Conservation (phyloP, 345 rosid genomes). For the Syzygium jambos region DNA sequence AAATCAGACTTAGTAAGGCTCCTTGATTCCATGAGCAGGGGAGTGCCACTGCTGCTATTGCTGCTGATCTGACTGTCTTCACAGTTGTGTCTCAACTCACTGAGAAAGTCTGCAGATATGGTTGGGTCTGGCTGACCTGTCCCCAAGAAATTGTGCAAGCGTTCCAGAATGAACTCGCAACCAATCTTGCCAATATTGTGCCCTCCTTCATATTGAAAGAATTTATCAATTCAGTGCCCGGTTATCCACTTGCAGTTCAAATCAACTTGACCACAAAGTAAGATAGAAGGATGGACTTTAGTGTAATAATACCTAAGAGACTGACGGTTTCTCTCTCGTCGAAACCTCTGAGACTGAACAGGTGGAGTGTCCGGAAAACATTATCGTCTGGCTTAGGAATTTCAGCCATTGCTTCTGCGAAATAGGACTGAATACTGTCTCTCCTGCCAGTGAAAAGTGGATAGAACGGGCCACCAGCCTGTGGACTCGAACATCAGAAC, state of each 20-base stretch:
- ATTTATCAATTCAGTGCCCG: neutral
- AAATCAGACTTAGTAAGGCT: neutral
- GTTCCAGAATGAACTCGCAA: slow-evolving; percentile 27
- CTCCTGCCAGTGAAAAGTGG: slow-evolving; percentile 45
- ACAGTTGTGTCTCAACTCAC: slow-evolving; percentile 20
- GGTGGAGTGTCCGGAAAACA: slow-evolving; percentile 15
- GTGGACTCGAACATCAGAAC: neutral
- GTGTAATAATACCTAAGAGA: slow-evolving; percentile 25
- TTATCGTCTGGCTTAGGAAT: slow-evolving; percentile 32
- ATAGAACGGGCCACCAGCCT: slow-evolving; percentile 49
- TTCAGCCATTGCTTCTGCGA: slow-evolving; percentile 19
- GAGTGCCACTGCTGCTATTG: neutral
- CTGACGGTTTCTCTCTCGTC: slow-evolving; percentile 34
- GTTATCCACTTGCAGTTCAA: neutral
- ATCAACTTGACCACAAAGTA: neutral
- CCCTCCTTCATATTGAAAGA: slow-evolving; percentile 19
- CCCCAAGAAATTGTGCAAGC: slow-evolving; percentile 27
- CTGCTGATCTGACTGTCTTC: neutral
- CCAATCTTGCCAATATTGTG: slow-evolving; percentile 36
- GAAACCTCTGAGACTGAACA: slow-evolving; percentile 31
- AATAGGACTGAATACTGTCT: slow-evolving; percentile 33
- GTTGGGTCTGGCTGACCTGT: slow-evolving; percentile 34
- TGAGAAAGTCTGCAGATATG: slow-evolving; percentile 22
- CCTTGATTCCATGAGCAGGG: slow-evolving; percentile 2
- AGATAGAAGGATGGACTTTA: neutral